Evolutionary conservation across 2,329 filamentous ascomycete species (phyloP).

Genomic region (Tolypocladium capitatum): DNA sequence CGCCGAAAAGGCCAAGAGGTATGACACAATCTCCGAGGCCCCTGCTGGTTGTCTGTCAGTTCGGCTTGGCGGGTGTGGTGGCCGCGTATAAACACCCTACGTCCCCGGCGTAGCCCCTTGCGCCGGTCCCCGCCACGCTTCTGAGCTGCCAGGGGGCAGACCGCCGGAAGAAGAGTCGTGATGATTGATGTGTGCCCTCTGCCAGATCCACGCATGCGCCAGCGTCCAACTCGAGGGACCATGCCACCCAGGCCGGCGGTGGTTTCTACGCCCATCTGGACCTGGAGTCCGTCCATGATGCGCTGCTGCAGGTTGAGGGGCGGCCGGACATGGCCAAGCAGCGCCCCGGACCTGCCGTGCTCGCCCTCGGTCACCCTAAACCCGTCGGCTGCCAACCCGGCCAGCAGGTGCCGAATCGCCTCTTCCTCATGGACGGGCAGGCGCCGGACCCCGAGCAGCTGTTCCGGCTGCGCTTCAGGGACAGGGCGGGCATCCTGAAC

Average conservation of each 20-base stretch:
- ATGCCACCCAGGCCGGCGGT: conserved; percentile 1
- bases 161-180: background rate
- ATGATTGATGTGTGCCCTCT: background rate
- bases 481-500: conserved; percentile 11
- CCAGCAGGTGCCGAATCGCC: background rate
- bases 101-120: background rate
- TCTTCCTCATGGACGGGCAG: conserved; percentile 5
- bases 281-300: conserved; percentile 19
- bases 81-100: background rate
- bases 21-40: background rate
- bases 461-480: conserved; percentile 12
- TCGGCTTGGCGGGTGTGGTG: background rate
- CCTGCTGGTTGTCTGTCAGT: background rate
- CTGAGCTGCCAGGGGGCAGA: background rate
- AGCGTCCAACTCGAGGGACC: conserved; percentile 8
- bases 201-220: conserved; percentile 2
- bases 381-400: background rate
- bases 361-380: background rate
- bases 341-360: background rate
- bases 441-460: conserved; percentile 6
- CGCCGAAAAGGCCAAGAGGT: conserved; percentile 12
- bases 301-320: conserved; percentile 18
- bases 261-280: conserved; percentile 24
- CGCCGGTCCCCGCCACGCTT: background rate
- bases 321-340: conserved; percentile 1